Base-by-base conservation (phyloP, 768 basidiomycete genomes). In the Lactarius evosmus region DNA sequence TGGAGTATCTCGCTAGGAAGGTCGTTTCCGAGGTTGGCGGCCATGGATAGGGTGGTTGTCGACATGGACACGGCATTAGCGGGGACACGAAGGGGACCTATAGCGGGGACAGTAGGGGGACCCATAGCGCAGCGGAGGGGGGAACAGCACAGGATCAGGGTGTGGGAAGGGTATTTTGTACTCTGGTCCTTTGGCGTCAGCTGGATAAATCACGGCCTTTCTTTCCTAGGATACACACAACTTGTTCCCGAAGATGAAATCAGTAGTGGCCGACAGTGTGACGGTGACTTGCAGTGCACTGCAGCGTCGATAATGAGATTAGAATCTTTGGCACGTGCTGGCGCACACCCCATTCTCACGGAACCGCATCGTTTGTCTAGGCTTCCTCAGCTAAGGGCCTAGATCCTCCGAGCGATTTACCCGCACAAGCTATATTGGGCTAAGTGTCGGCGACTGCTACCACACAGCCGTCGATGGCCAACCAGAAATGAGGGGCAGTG, bases 1-100 rank as follows among this genome's bases (percentile, higher is more conserved):
- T 70, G 70, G 63, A 86, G 79, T 25, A 80, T 82, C 73, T 87
- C 85, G 74, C 83, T 86, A 16, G 85, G 85, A 11, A 85, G 74
- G 41, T 41, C 2, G 12, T 36, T 62, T 50, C 66, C 60, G 41
- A 56, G 55, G 49, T 41, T 17, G 32, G 29, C 2, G 14, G 34
- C 4, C 5, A 17, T 22, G 63, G 33, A 3, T 19, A 41, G 7
- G 46, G 56, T 11, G n/a, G 25, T 16, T 4, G 64, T 29, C 32
- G 32, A 25, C 51, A 22, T 50, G 36, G 40, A 33, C 30, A 34
- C 2, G 17, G 33, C 33, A 33, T 16, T 9, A n/a, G 54, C 32
- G 34, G 36, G 8, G 51, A 54, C 17, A 29, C n/a, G 14, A 27
- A 41, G 8, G 59, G 38, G 55, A 19, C 22, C 50, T 33, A n/a